Conservation (phyloP, 495 filamentous ascomycete species). For the Aspergillus campestris region DNA sequence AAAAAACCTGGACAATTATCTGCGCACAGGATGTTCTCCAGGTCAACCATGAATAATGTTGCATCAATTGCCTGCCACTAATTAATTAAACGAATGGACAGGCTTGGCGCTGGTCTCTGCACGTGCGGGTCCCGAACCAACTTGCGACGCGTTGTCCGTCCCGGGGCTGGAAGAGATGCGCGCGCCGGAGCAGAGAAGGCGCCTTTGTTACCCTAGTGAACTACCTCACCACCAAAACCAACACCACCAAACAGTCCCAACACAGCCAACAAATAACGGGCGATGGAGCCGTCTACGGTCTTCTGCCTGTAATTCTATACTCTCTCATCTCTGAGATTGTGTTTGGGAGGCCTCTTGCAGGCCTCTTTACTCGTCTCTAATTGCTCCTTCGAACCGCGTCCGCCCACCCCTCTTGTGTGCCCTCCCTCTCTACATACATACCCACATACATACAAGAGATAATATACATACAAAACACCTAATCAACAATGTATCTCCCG, state of each 20-base stretch:
- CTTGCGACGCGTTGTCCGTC: too few relatives aligned
- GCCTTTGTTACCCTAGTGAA: too few relatives aligned
- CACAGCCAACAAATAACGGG: neutral
- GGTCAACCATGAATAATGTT: too few relatives aligned
- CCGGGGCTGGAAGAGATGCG: constrained; percentile 1
- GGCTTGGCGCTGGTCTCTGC: constrained; percentile 9
- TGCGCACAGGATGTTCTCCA: too few relatives aligned
- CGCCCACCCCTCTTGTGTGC: neutral
- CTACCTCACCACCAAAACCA: too few relatives aligned
- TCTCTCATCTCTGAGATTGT: neutral
- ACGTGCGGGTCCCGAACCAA: constrained; percentile 7
- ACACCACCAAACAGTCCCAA: neutral
- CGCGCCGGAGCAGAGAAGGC: too few relatives aligned
- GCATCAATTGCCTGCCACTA: too few relatives aligned
- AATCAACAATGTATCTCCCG: constrained; percentile 80
- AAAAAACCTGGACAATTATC: too few relatives aligned
- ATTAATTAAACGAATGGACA: neutral
- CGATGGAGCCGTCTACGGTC: neutral
- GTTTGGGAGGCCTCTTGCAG: neutral
- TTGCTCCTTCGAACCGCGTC: neutral
- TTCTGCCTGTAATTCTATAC: too few relatives aligned
- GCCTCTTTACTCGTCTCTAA: neutral
- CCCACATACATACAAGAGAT: too few relatives aligned
- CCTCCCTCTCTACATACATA: neutral
- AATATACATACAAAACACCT: neutral